Evolutionary conservation across 192 early-diverging fungal species (phyloP), one percentile per base, ranked within the genome.

Genomic region (Irineochytrium annulatum): DNA sequence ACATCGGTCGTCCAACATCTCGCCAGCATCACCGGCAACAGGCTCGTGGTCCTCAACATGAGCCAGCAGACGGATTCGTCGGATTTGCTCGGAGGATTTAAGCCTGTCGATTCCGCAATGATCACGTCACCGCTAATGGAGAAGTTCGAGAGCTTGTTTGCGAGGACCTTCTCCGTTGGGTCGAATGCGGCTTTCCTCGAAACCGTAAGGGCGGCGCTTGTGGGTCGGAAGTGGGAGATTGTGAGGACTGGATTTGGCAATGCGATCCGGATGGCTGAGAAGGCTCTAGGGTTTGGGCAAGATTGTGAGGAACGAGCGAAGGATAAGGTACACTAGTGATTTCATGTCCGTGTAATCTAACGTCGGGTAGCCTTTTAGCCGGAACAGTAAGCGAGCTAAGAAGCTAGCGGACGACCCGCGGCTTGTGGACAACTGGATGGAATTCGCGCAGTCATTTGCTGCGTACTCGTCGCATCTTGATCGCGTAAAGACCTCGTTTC

Each of bases 1-100:
- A 99, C 97, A 0, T 93, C 95, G 0, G 87, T 91, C 4, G 87
- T 99, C 16, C 97, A 99, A 73, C 85, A 90, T 41, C 77, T 99
- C 26, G 94, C 97, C 5, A 73, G 82, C 26, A 68, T 93, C 55
- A 72, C 89, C 37, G 77, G 78, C 17, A 67, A 84, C 63, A 77
- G 84, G 41, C 81, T 99, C 34, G 71, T 83, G 2, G 95, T 96
- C n/a, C 86, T 99, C 60, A 99, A 99, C 70, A 78, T 99, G 73
- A 91, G 88, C 44, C 97, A 99, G 71, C 97, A 99, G 69, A 89
- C 87, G 32, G 97, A 98, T 57, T 86, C 87, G 34, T 87, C 89
- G 6, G 97, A 99, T 73, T 63, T 99, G 45, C 70, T 99, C 8
- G 97, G 97, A 65, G 97, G 97, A 19, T 99, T 95, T 75, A 95